Evolutionary conservation across 257 asterid genomes (phyloP).

Genomic region (Knoxia roxburghii): DNA sequence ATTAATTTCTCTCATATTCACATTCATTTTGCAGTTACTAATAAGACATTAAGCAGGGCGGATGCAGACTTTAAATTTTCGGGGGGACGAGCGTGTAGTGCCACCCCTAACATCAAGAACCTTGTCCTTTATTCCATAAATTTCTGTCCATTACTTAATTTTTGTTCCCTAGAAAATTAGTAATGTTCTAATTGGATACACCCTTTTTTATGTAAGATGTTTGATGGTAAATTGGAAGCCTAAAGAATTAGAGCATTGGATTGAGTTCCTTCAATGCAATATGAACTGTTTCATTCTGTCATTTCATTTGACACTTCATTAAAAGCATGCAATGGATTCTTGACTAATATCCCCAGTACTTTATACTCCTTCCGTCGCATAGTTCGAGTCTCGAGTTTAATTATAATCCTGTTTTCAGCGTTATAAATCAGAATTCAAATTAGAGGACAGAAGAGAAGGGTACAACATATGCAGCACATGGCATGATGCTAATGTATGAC

Average conservation of each 20-base stretch:
- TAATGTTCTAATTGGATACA: too few species aligned
- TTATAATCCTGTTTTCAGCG: too few species aligned
- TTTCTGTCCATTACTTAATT: neutral
- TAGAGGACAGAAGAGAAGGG: too few species aligned
- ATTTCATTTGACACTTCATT: neutral
- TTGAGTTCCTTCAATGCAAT: neutral
- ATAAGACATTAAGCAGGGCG: too few species aligned
- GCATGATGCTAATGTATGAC: slow-evolving; percentile 2
- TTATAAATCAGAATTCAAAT: too few species aligned
- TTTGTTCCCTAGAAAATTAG: too few species aligned
- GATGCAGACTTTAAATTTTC: too few species aligned
- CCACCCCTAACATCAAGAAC: slow-evolving; percentile 3
- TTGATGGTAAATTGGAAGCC: neutral
- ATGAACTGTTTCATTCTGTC: neutral
- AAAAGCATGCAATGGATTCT: neutral
- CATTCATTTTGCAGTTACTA: too few species aligned
- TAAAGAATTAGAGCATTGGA: neutral
- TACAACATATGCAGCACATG: slow-evolving; percentile 5
- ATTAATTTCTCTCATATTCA: neutral
- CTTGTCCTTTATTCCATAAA: slow-evolving; percentile 2
- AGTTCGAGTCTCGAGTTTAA: too few species aligned
- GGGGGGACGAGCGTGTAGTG: too few species aligned
- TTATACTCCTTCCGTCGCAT: too few species aligned
- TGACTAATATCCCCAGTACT: neutral
- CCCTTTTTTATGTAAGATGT: too few species aligned